Evolutionary conservation across 2,329 filamentous ascomycete species (phyloP), one percentile per base, ranked within the genome.

Genomic region (Diaporthe helianthi): DNA sequence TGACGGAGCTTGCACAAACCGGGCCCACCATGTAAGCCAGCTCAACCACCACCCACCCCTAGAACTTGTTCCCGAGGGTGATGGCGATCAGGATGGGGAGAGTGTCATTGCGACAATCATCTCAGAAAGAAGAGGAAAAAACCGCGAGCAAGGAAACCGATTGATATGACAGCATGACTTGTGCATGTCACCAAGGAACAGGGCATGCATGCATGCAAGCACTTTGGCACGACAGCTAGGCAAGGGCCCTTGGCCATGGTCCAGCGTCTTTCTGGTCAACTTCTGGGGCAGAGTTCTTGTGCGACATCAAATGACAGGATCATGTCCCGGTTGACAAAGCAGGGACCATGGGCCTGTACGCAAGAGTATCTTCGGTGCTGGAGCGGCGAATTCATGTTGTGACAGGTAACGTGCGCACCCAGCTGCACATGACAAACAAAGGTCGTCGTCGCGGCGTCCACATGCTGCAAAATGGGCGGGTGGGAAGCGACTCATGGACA

Each of bases 1-100:
- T 86, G 83, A 86, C 83, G 84, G 84, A 83, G 85, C 82, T 84
- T 86, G 85, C 84, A 86, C 78, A 80, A 82, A 78, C 80, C 78
- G 80, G 80, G 80, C 78, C 80, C 80, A 82, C 80, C 79, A 76
- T 76, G 79, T 78, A 77, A 78, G 80, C 79, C 81, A 82, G 78
- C 80, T 79, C 81, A 81, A 80, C 80, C 74, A n/a, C 38, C 73
- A 75, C 68, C 67, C 71, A 72, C 72, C 73, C 66, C 71, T 71
- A 71, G 71, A 73, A 73, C 71, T 71, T 67, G 75, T 53, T 26
- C 29, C 44, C 73, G 73, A 71, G 73, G 72, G 68, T 71, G 63
- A 68, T 69, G 53, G 67, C 41, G 52, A 47, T 46, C 58, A 60
- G 53, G 55, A 51, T 54, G 46, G 46, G 26, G 26, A n/a, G 26